These are phyloP conservation scores for Letharia lupina DNA, from an alignment of 495 filamentous ascomycete species.

Conservation along the genomic window DNA sequence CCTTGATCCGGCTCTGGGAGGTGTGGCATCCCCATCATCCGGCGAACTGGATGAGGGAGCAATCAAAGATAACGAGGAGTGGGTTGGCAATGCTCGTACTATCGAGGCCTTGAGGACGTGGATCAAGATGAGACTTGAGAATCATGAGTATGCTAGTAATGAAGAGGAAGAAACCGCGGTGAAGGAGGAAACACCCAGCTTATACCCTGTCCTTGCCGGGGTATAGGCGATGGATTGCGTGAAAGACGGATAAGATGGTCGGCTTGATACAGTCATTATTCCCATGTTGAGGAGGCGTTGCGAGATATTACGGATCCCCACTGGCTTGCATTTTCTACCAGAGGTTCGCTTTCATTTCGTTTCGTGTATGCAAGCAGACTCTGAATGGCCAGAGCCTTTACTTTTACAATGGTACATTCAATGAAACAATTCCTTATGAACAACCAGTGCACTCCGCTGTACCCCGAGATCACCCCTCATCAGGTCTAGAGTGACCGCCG, in stretches of 20 bases:
- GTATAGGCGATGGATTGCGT: not conserved
- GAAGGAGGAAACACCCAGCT: slow-evolving; percentile 16
- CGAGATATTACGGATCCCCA: not conserved
- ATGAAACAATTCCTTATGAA: not conserved
- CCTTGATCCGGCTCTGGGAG: slow-evolving; percentile 47
- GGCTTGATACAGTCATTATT: not conserved
- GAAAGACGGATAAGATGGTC: not conserved
- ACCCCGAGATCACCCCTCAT: no score
- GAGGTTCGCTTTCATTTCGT: not conserved
- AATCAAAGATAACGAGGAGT: slow-evolving; percentile 55
- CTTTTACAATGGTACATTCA: not conserved
- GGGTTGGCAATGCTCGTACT: slow-evolving; percentile 76
- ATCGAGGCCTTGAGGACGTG: slow-evolving; percentile 66
- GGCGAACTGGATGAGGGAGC: slow-evolving; percentile 40
- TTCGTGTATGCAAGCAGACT: not conserved
- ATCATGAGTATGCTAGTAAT: slow-evolving; percentile 44
- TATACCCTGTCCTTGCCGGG: slow-evolving; percentile 16
- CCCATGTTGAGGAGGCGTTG: not conserved
- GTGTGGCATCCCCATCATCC: slow-evolving; percentile 30
- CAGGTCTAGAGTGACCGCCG: no score
- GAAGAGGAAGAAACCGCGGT: not conserved
- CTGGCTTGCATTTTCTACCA: not conserved
- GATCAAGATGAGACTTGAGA: slow-evolving; percentile 55
- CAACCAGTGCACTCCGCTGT: not conserved
- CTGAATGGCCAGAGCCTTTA: not conserved